Percentiles rank a stretch among this genome's conserved stretches.
These are phyloP conservation scores for Ophiostoma sp. DNA, from an alignment of 2,329 filamentous ascomycete species.

Conservation along the genomic window DNA sequence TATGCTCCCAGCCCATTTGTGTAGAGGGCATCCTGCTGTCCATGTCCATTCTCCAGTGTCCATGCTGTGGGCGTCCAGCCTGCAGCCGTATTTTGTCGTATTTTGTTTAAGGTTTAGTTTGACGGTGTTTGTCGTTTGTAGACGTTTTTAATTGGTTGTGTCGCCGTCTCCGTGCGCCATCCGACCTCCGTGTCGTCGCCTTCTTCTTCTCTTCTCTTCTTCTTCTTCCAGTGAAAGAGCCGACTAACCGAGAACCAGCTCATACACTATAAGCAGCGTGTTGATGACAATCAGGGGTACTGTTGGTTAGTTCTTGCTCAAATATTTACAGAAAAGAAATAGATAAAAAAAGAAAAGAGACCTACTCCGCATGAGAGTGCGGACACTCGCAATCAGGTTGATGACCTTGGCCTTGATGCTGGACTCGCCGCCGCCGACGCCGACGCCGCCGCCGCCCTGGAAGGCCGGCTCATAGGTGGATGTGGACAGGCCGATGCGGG, in stretches of 20 bases:
- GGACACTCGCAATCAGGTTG: constrained; percentile 82
- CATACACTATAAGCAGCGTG: constrained; percentile 75
- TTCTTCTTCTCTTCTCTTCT: background rate
- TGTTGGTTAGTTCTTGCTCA: constrained; percentile 35
- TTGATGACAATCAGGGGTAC: constrained; percentile 84
- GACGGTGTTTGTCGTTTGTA: background rate
- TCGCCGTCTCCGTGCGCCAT: too few relatives aligned
- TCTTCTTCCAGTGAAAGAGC: background rate
- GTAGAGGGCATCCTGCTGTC: background rate
- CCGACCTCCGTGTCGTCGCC: background rate
- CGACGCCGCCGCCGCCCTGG: constrained; percentile 45
- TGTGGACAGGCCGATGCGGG: constrained; percentile 77
- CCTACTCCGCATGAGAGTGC: constrained; percentile 89
- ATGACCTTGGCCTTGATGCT: constrained; percentile 83
- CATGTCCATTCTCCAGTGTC: background rate
- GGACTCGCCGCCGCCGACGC: constrained; percentile 50
- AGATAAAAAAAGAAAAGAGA: constrained; percentile 29
- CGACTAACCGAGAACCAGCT: constrained; percentile 64
- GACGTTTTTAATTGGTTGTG: background rate
- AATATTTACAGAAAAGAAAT: background rate
- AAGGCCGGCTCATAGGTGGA: constrained; percentile 70
- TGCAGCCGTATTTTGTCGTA: background rate
- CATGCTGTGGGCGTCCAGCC: background rate
- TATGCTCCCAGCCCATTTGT: background rate
- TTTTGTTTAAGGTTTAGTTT: background rate